Conservation (phyloP, 2,329 filamentous ascomycete species). For the Teratosphaeria pseudoeucalypti region DNA sequence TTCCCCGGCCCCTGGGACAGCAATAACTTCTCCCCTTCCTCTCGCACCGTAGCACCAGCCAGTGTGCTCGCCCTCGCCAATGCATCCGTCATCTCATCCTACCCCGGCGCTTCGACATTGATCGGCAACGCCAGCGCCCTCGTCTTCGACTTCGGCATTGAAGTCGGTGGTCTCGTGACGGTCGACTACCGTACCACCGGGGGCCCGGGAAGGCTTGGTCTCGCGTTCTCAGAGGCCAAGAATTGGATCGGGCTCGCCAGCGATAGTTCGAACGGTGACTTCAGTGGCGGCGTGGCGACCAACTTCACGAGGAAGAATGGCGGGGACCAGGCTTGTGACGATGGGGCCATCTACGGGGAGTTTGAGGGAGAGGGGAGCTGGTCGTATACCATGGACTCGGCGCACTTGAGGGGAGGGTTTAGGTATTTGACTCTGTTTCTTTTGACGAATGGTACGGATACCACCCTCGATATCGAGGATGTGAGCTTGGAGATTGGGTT, state of each 20-base stretch:
- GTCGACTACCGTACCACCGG: conserved; percentile 39
- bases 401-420: conserved; percentile 42
- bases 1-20: conserved; percentile 50
- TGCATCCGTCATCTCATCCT: conserved; percentile 22
- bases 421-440: conserved; percentile 43
- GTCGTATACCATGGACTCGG: conserved; percentile 35
- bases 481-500: conserved; percentile 37
- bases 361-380: conserved; percentile 26
- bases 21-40: conserved; percentile 46
- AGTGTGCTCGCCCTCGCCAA: conserved; percentile 31
- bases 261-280: conserved; percentile 34
- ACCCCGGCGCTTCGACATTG: conserved; percentile 24
- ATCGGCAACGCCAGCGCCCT: conserved; percentile 42
- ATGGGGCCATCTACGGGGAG: conserved; percentile 38
- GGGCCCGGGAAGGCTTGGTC: conserved; percentile 26
- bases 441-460: conserved; percentile 20
- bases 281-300: conserved; percentile 10
- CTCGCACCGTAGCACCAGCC: conserved; percentile 40
- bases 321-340: conserved; percentile 21
- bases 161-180: conserved; percentile 47
- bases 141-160: conserved; percentile 49
- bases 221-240: conserved; percentile 34
- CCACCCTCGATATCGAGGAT: conserved; percentile 29
- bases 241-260: conserved; percentile 34
- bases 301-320: conserved; percentile 2